A percentile compares a stretch with the other conserved stretches of the same genome.
Evolutionary conservation across 2,329 filamentous ascomycete genomes (phyloP).

Genomic region (Diplodia intermedia): DNA sequence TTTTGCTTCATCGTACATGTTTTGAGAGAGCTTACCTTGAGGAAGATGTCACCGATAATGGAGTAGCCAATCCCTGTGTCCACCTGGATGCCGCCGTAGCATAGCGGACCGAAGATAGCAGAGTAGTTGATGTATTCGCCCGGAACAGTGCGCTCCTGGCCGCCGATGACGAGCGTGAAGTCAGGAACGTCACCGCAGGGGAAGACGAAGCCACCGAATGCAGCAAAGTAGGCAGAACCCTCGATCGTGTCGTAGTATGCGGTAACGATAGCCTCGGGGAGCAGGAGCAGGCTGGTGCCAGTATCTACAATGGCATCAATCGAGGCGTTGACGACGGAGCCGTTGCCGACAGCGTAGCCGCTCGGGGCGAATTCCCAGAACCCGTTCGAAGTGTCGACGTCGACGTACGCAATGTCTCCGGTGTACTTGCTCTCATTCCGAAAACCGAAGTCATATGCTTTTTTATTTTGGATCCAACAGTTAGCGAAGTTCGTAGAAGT

Average conservation of each 20-base stretch:
- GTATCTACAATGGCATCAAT: conserved; percentile 71
- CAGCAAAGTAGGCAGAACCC: conserved; percentile 57
- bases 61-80: conserved; percentile 64
- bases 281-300: conserved; percentile 70
- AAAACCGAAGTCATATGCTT: conserved; percentile 64
- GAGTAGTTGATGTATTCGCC: conserved; percentile 64
- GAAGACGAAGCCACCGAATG: conserved; percentile 64
- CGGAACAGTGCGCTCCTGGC: conserved; percentile 58
- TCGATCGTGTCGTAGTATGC: conserved; percentile 67
- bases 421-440: conserved; percentile 66
- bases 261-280: conserved; percentile 60
- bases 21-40: conserved; percentile 62
- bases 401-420: conserved; percentile 63
- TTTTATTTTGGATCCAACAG: neutral
- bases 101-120: conserved; percentile 55
- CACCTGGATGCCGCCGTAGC: conserved; percentile 79
- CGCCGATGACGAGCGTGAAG: conserved; percentile 60
- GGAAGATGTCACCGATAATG: conserved; percentile 79
- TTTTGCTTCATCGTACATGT: neutral
- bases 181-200: conserved; percentile 60
- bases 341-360: conserved; percentile 62
- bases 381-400: conserved; percentile 63
- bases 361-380: conserved; percentile 68
- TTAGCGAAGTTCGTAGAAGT: neutral
- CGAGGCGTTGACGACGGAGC: conserved; percentile 46